Base-by-base conservation (phyloP, 2,329 filamentous ascomycete species). In the Chalaropsis thielavioides region DNA sequence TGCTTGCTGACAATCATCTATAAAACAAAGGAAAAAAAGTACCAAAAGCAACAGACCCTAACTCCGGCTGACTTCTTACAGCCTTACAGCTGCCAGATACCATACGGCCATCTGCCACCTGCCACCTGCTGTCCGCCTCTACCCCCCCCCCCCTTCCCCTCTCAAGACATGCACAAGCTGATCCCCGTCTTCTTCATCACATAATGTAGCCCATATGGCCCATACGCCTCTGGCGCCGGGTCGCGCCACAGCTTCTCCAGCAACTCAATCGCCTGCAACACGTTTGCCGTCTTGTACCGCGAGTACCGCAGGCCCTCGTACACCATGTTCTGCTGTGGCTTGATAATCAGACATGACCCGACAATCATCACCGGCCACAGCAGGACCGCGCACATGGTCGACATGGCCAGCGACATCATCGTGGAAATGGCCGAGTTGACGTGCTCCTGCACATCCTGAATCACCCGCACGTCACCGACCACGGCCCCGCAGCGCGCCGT, bases 111-210 rank as follows among this genome's bases (percentile, higher is more conserved):
- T 13, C 22, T n/a, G 15, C 51, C 51, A 27, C 24, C 51, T 31
- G 51, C 22, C 51, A 56, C 8, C 22, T 7, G 15, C 27, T 43
- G 8, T n/a, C 58, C n/a, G 6, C 31, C 31, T 31, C 31, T 31
- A n/a, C 27, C 31, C 17, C 6, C 31, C 22, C 56, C 58, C 11
- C 19, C 46, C 22, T 10, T 56, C 22, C 8, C 17, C 51, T 62
- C 58, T 62, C 58, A 67, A 10, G 65, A 67, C 65, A 67, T 67
- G 59, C 65, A 67, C 2, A 67, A 43, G 24, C 65, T 67, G 22
- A 67, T 67, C 10, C 65, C 65, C 38, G 65, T 67, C 58, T 67
- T 67, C 62, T 67, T 64, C 65, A 67, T 67, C 19, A 67, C 64
- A 46, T 67, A 67, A 38, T 67, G 65, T 22, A 67, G 46, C 2